Conservation (phyloP, 495 filamentous ascomycete species). For the Penicillium psychrofluorescens region DNA sequence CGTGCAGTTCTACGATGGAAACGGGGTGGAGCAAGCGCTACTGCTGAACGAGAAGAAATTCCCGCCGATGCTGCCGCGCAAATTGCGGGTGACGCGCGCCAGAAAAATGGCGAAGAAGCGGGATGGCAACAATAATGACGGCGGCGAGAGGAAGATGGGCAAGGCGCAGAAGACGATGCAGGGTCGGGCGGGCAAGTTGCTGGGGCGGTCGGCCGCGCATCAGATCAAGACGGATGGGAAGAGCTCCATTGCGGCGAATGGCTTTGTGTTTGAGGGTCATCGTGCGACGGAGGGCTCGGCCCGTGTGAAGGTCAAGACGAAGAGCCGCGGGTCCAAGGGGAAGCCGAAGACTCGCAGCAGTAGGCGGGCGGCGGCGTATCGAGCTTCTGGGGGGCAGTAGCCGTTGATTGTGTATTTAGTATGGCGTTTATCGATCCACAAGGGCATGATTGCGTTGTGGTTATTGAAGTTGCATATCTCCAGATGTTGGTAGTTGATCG, state of each 20-base stretch:
- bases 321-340: conserved; percentile 50
- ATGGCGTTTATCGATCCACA: conserved; percentile 6
- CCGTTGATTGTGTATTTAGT: conserved; percentile 14
- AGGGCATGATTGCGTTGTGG: conserved; percentile 9
- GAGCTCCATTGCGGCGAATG: conserved; percentile 37
- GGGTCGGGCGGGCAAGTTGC: conserved; percentile 74
- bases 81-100: conserved; percentile 78
- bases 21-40: conserved; percentile 81
- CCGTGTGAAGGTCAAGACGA: conserved; percentile 49
- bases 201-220: conserved; percentile 71
- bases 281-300: conserved; percentile 66
- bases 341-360: conserved; percentile 44
- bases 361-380: conserved; percentile 61
- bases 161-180: conserved; percentile 63
- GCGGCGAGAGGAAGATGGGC: conserved; percentile 40
- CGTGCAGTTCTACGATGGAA: conserved; percentile 88
- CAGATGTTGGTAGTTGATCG: too few species aligned
- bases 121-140: conserved; percentile 37
- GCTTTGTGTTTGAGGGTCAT: conserved; percentile 83
- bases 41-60: conserved; percentile 84
- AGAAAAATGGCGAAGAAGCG: conserved; percentile 68
- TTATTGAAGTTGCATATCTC: not conserved
- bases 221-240: conserved; percentile 45
- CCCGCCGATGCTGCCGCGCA: conserved; percentile 82
- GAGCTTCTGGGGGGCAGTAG: conserved; percentile 46